Evolutionary conservation across 495 filamentous ascomycete species (phyloP).

Genomic region (Daldinia decipiens): DNA sequence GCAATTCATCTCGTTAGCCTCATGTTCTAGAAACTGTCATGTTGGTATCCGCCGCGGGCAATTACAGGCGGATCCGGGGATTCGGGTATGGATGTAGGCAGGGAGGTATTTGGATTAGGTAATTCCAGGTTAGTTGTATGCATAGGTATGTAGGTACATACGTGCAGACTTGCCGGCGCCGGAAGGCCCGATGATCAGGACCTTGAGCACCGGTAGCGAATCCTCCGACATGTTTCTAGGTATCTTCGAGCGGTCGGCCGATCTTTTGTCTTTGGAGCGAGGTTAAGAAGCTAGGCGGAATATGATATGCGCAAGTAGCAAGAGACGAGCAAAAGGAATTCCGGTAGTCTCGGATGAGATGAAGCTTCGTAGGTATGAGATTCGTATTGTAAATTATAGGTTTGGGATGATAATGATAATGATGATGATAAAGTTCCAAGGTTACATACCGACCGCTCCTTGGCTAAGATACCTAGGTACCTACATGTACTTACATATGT

Average conservation of each 20-base stretch:
- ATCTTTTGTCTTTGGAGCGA: background rate
- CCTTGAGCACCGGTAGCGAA: slow-evolving; percentile 60
- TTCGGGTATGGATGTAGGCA: background rate
- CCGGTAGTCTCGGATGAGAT: background rate
- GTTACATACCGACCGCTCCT: background rate
- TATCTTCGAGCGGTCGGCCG: background rate
- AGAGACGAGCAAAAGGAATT: background rate
- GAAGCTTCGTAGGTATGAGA: background rate
- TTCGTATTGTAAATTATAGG: slow-evolving; percentile 2
- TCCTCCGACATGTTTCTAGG: slow-evolving; percentile 56
- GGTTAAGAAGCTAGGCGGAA: background rate
- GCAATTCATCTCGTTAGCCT: slow-evolving; percentile 28
- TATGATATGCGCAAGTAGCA: background rate
- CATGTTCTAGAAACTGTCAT: background rate
- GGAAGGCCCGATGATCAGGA: slow-evolving; percentile 64
- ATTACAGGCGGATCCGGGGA: background rate
- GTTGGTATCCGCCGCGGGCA: background rate
- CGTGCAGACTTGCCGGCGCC: slow-evolving; percentile 65
- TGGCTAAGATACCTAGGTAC: background rate
- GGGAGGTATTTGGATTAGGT: slow-evolving; percentile 1
- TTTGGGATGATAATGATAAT: too few relatives aligned
- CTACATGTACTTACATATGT: background rate
- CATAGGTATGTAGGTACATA: slow-evolving; percentile 35
- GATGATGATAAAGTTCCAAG: background rate
- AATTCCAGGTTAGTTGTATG: slow-evolving; percentile 5